These are phyloP conservation scores for Euphorbia tirucalli DNA, from an alignment of 345 rosid genomes.

Conservation along the genomic window DNA sequence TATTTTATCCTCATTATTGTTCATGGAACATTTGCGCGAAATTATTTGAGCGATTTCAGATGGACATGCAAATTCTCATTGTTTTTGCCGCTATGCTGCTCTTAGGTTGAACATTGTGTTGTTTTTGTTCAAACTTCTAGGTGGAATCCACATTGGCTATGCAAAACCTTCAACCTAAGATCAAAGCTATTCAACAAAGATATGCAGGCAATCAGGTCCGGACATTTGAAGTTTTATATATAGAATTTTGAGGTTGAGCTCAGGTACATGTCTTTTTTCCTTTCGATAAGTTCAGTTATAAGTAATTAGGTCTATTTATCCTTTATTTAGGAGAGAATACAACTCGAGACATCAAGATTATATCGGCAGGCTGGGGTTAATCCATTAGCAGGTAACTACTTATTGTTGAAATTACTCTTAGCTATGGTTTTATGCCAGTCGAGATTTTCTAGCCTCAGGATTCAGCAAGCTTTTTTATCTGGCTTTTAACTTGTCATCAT, in stretches of 20 bases:
- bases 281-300: background rate
- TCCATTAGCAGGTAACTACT: slow-evolving; percentile 97
- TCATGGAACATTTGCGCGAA: background rate
- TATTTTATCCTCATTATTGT: background rate
- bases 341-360: slow-evolving; percentile 88
- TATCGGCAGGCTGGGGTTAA: slow-evolving; percentile 95
- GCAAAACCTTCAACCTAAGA: slow-evolving; percentile 97
- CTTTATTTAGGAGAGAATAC: slow-evolving; percentile 78
- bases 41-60: background rate
- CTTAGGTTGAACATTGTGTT: too few species aligned
- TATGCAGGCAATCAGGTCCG: slow-evolving; percentile 92
- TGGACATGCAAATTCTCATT: background rate
- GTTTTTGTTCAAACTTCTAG: slow-evolving; percentile 27
- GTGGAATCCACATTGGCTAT: slow-evolving; percentile 96
- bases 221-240: slow-evolving; percentile 6
- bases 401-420: too few species aligned
- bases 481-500: background rate
- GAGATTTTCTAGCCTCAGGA: too few species aligned
- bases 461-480: background rate
- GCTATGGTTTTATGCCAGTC: too few species aligned
- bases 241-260: slow-evolving; percentile 12
- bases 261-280: background rate
- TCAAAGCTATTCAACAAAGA: slow-evolving; percentile 98
- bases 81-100: too few species aligned
- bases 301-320: slow-evolving; percentile 8